These are phyloP conservation scores for Cryptosporidium canis DNA, from an alignment of 169 alveolate genomes.

Conservation along the genomic window DNA sequence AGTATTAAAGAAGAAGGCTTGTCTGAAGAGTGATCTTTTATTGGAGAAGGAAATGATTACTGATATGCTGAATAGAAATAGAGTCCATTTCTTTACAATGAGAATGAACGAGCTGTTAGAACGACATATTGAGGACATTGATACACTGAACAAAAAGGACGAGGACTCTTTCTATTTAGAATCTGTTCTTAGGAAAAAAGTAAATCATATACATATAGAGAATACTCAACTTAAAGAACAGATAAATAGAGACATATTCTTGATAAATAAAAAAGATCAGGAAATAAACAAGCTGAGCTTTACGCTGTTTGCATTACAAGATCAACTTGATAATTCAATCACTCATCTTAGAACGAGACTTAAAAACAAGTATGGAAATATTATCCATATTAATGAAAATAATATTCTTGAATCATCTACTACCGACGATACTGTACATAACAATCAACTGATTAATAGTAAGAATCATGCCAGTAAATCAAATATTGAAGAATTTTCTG, in stretches of 20 bases:
- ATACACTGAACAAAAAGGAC: slow-evolving; percentile 49
- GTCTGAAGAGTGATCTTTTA: not conserved
- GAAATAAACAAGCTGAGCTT: slow-evolving; percentile 34
- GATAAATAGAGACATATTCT: not conserved
- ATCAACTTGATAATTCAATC: slow-evolving; percentile 55
- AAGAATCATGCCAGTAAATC: not conserved
- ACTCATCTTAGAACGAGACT: slow-evolving; percentile 24
- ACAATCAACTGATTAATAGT: not conserved
- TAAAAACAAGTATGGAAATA: slow-evolving; percentile 27
- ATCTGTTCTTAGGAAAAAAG: slow-evolving; percentile 37
- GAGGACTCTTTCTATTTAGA: slow-evolving; percentile 55
- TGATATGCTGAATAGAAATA: slow-evolving; percentile 57
- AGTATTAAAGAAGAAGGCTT: slow-evolving; percentile 3
- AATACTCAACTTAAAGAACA: slow-evolving; percentile 24
- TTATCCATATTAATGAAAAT: not conserved
- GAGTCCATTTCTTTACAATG: slow-evolving; percentile 5
- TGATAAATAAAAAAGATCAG: slow-evolving; percentile 36
- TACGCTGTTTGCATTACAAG: slow-evolving; percentile 19
- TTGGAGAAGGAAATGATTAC: slow-evolving; percentile 24
- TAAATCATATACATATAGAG: slow-evolving; percentile 39
- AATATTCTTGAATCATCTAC: not conserved
- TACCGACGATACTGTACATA: not conserved
- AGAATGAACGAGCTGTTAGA: slow-evolving; percentile 13
- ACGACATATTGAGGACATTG: slow-evolving; percentile 44
- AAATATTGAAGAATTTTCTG: not conserved